Evolutionary conservation across 148 eudicot species (phyloP).

Genomic region (Nepenthes mirabilis): DNA sequence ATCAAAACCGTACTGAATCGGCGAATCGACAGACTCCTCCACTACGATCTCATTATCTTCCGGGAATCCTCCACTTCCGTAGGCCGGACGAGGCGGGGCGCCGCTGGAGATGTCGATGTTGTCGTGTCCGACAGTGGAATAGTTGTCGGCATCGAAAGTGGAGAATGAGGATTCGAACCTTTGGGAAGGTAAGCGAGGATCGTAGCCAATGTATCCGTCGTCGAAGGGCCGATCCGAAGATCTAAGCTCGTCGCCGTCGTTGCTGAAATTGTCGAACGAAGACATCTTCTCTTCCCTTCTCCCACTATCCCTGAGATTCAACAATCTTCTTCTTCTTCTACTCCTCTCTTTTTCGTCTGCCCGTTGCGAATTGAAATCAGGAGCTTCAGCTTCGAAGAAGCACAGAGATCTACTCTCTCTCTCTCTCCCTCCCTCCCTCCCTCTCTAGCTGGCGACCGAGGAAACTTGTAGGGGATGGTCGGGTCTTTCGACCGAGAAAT

Average conservation of each 20-base stretch:
- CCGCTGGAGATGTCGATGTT: background rate
- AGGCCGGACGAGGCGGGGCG: no score
- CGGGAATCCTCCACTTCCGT: slow-evolving; percentile 1
- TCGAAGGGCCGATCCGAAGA: slow-evolving; percentile 25
- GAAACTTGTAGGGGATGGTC: no score
- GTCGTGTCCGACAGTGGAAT: slow-evolving; percentile 18
- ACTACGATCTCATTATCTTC: slow-evolving; percentile 45
- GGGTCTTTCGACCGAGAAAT: no score
- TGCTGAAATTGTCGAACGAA: slow-evolving; percentile 54
- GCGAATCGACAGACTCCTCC: slow-evolving; percentile 22
- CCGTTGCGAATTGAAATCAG: no score
- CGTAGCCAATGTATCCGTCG: slow-evolving; percentile 27
- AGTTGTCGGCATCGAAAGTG: slow-evolving; percentile 9
- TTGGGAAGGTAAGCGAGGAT: slow-evolving; percentile 13
- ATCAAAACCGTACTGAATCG: slow-evolving; percentile 32
- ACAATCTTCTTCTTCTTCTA: no score
- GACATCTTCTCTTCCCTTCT: slow-evolving; percentile 13
- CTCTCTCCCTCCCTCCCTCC: no score
- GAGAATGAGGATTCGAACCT: slow-evolving; percentile 10
- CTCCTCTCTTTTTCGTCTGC: no score
- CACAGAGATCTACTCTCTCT: no score
- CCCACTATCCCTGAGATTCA: no score
- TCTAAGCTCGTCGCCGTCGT: slow-evolving; percentile 32
- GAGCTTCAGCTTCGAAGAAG: no score
- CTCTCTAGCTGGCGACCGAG: no score